Conservation (phyloP, 2,329 filamentous ascomycete genomes). For the Malbranchea cinnamomea region DNA sequence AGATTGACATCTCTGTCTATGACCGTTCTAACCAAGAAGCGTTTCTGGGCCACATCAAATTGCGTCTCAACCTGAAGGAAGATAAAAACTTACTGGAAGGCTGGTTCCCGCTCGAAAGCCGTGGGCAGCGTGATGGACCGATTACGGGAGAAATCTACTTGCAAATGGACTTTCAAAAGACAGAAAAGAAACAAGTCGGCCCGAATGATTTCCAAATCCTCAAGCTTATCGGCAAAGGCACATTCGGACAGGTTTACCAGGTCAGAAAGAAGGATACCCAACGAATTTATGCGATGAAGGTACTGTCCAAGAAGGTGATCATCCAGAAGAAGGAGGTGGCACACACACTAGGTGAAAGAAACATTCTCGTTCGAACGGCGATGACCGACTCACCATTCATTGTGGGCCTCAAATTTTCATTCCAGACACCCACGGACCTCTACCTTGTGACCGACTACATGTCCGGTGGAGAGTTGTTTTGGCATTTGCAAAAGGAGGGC, state of each 20-base stretch:
- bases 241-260: slow-evolving; percentile 96
- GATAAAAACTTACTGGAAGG: slow-evolving; percentile 58
- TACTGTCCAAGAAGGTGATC: slow-evolving; percentile 97
- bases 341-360: slow-evolving; percentile 90
- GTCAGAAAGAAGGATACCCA: slow-evolving; percentile 93
- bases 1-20: slow-evolving; percentile 88
- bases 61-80: slow-evolving; percentile 56
- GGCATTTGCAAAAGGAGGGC: slow-evolving; percentile 95
- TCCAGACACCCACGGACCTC: slow-evolving; percentile 90
- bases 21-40: slow-evolving; percentile 73
- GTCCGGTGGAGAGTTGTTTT: slow-evolving; percentile 96
- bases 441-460: slow-evolving; percentile 99
- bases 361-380: slow-evolving; percentile 90
- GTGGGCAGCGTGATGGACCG: slow-evolving; percentile 62
- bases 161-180: slow-evolving; percentile 69
- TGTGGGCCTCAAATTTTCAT: slow-evolving; percentile 94
- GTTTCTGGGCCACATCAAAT: slow-evolving; percentile 79
- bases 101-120: slow-evolving; percentile 71
- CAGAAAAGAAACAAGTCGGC: slow-evolving; percentile 80
- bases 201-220: slow-evolving; percentile 93
- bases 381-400: slow-evolving; percentile 96
- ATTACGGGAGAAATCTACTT: slow-evolving; percentile 80
- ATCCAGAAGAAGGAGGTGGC: slow-evolving; percentile 99
- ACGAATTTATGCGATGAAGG: slow-evolving; percentile 98
- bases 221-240: slow-evolving; percentile 93